Base-by-base conservation (phyloP, 192 early-diverging fungal genomes). In the Gamsiella multidivaricata region DNA sequence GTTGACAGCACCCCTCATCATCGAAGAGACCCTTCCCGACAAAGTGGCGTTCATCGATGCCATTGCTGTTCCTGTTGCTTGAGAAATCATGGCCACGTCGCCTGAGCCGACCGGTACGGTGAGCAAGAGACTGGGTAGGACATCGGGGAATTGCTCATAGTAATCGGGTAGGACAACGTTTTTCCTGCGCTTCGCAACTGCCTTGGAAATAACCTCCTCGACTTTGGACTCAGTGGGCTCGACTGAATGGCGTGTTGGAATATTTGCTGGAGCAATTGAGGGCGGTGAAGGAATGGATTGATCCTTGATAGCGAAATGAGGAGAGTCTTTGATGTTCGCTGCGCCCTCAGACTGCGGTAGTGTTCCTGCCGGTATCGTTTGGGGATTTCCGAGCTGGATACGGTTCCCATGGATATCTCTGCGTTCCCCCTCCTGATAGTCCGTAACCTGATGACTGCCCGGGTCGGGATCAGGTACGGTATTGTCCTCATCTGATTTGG, bases 101-200 rank as follows among this genome's bases (percentile, higher is more conserved):
- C 36, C 25, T 6, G 56, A 46, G 0, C 62, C 70, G 2, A 74
- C 57, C 20, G 64, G 56, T 20, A 61, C 57, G 5, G 62, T 55
- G 31, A 75, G 52, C 49, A 75, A 11, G 26, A 42, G 34, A 26
- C 56, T 66, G 15, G 62, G 72, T 31, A 6, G 56, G 29, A 61
- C 29, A 54, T 75, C 72, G 4, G 72, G 72, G 39, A 66, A 75
- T 42, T 75, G 72, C 29, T 75, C 72, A 34, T 75, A 75, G 32
- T 75, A 75, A 18, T 75, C 56, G 15, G 72, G 72, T 9, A 75
- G 29, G 4, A 71, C 46, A 17, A 75, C 58, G 25, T 59, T 56
- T 31, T 32, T 55, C n/a, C 53, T 52, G 20, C 15, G 54, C 58
- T 67, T 67, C 51, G 32, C 26, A 18, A 61, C 34, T 4, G 72